Evolutionary conservation across 805 yeast genomes (phyloP).

Genomic region (Wickerhamiella sorbophila): DNA sequence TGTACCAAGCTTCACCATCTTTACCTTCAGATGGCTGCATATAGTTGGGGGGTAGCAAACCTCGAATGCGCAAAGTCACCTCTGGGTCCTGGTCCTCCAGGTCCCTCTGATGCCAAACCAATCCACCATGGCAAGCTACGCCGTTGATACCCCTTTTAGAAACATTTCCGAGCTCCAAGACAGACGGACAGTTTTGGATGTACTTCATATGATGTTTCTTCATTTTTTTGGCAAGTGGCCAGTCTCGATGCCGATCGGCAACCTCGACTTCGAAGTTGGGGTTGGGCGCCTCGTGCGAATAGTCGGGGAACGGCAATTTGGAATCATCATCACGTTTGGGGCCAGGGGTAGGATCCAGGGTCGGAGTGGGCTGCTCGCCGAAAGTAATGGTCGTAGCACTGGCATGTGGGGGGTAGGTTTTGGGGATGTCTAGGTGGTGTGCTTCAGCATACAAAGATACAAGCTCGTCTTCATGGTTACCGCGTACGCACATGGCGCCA

Average conservation of each 20-base stretch:
- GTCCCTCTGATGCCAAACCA: conserved; percentile 44
- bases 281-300: neutral
- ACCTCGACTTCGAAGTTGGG: conserved; percentile 10
- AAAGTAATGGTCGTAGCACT: conserved; percentile 10
- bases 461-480: conserved; percentile 75
- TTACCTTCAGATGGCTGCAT: conserved; percentile 37
- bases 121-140: conserved; percentile 73
- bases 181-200: conserved; percentile 48
- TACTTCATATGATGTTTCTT: conserved; percentile 47
- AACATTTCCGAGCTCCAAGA: conserved; percentile 46
- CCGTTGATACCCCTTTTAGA: conserved; percentile 27
- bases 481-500: conserved; percentile 60
- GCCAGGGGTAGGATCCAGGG: conserved; percentile 13
- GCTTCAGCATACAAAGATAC: conserved; percentile 48
- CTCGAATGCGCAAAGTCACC: conserved; percentile 55
- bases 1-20: conserved; percentile 41
- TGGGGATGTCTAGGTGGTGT: conserved; percentile 32
- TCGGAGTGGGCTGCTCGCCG: conserved; percentile 11
- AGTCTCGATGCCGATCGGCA: conserved; percentile 25
- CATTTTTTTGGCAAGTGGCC: conserved; percentile 38
- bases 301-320: neutral
- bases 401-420: conserved; percentile 19
- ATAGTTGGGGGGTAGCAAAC: conserved; percentile 51
- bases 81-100: conserved; percentile 45
- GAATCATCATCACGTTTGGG: conserved; percentile 3